Evolutionary conservation across 164 flowering plant genomes (phyloP).

Genomic region (Magnolia kwangsiensis): DNA sequence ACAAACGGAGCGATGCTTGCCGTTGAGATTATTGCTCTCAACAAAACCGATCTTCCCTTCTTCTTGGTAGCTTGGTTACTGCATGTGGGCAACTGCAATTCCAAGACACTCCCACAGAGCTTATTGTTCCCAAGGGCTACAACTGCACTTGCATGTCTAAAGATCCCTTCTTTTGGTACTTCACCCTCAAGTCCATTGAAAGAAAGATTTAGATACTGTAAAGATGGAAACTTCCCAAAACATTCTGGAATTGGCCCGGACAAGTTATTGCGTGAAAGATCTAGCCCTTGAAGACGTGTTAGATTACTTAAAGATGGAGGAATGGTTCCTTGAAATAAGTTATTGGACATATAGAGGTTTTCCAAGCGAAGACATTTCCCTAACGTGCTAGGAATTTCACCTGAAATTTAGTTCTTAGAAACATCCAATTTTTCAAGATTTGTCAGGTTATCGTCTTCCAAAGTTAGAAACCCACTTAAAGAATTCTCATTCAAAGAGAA

Average conservation of each 20-base stretch:
- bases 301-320: slow-evolving; percentile 11
- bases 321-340: slow-evolving; percentile 27
- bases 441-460: slow-evolving; percentile 19
- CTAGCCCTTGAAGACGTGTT: slow-evolving; percentile 8
- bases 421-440: slow-evolving; percentile 18
- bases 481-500: slow-evolving; percentile 18
- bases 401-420: slow-evolving; percentile 27
- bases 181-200: slow-evolving; percentile 14
- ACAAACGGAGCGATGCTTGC: neutral
- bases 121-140: slow-evolving; percentile 8
- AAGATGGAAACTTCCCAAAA: neutral
- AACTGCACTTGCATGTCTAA: slow-evolving; percentile 7
- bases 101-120: slow-evolving; percentile 26
- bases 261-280: slow-evolving; percentile 16
- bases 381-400: slow-evolving; percentile 21
- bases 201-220: slow-evolving; percentile 9
- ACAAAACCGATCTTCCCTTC: neutral
- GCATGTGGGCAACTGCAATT: slow-evolving; percentile 21
- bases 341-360: slow-evolving; percentile 10
- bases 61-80: neutral
- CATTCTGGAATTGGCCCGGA: slow-evolving; percentile 12
- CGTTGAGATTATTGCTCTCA: neutral
- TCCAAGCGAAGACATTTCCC: slow-evolving; percentile 21
- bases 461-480: slow-evolving; percentile 27
- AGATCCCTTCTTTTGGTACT: slow-evolving; percentile 7